phyloP scores from a whole-genome alignment of 257 asterid genomes.

The Scutellaria galericulata region DNA sequence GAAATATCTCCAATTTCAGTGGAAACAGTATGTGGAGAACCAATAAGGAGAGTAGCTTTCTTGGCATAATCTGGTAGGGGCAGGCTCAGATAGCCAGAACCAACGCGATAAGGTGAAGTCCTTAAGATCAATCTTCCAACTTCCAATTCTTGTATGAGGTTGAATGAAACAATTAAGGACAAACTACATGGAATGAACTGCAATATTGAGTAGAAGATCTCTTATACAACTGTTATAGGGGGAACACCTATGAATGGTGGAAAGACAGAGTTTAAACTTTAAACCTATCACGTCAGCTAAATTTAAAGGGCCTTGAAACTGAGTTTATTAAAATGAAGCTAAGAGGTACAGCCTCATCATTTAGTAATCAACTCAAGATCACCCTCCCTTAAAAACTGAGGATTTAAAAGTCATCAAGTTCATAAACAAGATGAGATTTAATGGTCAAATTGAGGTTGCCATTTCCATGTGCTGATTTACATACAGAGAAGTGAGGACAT shows the following conservation, averaged over 20 bases:
- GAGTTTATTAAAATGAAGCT: neutral
- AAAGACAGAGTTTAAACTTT: neutral
- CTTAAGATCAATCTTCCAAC: neutral
- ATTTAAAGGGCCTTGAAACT: neutral
- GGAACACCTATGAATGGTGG: neutral
- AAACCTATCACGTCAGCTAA: neutral
- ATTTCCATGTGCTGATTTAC: neutral
- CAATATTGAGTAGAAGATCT: slow-evolving; percentile 3
- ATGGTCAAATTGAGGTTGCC: neutral
- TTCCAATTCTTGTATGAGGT: neutral
- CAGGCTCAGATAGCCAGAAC: neutral
- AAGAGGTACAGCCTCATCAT: neutral
- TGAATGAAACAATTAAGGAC: neutral
- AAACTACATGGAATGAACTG: no score
- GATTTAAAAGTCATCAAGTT: no score
- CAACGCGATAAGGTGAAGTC: neutral
- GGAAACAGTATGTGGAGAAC: neutral
- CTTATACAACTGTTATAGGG: neutral
- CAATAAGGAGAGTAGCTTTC: neutral
- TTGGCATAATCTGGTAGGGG: neutral
- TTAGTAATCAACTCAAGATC: no score
- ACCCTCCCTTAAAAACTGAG: no score
- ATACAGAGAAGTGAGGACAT: slow-evolving; percentile 6
- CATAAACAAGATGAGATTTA: neutral
- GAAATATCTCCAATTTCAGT: neutral